These are phyloP conservation scores for Eutrema heterophyllum DNA, from an alignment of 345 rosid genomes.

Conservation along the genomic window DNA sequence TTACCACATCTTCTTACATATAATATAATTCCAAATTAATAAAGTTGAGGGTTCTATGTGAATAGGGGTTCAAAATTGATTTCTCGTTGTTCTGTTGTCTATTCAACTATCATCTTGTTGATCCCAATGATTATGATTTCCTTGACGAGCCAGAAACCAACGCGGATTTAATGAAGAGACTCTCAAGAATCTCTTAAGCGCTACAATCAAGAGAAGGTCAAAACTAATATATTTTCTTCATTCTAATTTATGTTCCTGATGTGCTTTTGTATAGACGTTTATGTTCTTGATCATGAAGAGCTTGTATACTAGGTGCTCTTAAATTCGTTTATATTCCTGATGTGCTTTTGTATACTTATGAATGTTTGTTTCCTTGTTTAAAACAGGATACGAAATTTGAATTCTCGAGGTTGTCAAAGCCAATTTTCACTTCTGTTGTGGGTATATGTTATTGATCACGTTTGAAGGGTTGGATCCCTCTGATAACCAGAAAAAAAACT, in stretches of 20 bases:
- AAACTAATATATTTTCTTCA: no score
- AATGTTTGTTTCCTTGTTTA: neutral
- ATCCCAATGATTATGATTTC: neutral
- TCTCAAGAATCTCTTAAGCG: neutral
- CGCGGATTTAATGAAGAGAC: neutral
- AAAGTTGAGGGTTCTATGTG: no score
- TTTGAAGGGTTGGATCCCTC: neutral
- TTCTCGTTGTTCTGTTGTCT: neutral
- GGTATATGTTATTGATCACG: neutral
- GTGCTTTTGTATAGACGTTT: no score
- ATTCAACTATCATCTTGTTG: slow-evolving; percentile 6
- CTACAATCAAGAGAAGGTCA: neutral
- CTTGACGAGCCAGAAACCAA: neutral
- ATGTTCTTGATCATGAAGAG: no score
- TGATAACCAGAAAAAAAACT: neutral
- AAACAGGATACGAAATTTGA: neutral
- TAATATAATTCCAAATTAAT: no score
- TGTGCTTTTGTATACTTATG: no score
- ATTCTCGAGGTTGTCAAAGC: neutral
- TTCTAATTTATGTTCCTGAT: no score
- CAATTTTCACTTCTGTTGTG: neutral
- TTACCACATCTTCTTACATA: no score
- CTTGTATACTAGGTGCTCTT: no score
- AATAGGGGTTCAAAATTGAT: neutral
- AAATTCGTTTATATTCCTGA: no score